A percentile compares a stretch with the other conserved stretches of the same genome.
Conservation (phyloP, 108 stramenopile genomes). For the Mayamaea pseudoterrestris region DNA sequence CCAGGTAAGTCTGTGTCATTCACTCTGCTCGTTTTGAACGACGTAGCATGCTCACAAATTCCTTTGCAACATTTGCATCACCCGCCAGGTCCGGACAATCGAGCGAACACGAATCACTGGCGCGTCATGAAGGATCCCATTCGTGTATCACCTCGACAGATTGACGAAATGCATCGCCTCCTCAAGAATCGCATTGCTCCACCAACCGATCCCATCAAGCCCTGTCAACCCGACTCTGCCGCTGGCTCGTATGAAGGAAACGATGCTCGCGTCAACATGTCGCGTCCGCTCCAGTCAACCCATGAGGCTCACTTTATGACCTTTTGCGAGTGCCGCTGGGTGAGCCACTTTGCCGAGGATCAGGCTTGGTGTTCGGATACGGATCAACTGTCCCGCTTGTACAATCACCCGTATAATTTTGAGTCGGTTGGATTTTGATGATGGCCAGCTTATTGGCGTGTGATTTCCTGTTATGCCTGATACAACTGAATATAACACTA, state of each 20-base stretch:
- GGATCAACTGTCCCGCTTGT: conserved; percentile 16
- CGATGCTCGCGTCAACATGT: conserved; percentile 13
- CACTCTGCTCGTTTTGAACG: too few relatives aligned
- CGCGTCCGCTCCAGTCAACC: conserved; percentile 21
- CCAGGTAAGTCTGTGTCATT: too few relatives aligned
- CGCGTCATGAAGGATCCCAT: conserved; percentile 44
- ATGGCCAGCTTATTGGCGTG: too few relatives aligned
- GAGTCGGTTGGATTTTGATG: conserved; percentile 10
- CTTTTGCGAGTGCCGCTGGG: conserved; percentile 38
- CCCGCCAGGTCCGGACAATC: too few relatives aligned
- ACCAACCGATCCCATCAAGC: conserved; percentile 2
- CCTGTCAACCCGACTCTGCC: conserved; percentile 33
- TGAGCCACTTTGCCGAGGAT: conserved; percentile 19
- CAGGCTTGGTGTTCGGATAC: conserved; percentile 19
- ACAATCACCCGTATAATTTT: conserved; percentile 31
- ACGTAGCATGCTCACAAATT: too few relatives aligned
- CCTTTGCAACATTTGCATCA: too few relatives aligned
- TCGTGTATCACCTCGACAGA: conserved; percentile 30
- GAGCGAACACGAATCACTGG: conserved; percentile 25
- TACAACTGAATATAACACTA: too few relatives aligned
- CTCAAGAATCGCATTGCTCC: conserved; percentile 24
- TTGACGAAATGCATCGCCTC: conserved; percentile 27
- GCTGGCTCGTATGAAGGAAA: too few relatives aligned
- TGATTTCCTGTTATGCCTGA: too few relatives aligned
- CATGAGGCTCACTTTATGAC: conserved; percentile 11